Conservation (phyloP, 768 basidiomycete species). For the Kwoniella sp. region DNA sequence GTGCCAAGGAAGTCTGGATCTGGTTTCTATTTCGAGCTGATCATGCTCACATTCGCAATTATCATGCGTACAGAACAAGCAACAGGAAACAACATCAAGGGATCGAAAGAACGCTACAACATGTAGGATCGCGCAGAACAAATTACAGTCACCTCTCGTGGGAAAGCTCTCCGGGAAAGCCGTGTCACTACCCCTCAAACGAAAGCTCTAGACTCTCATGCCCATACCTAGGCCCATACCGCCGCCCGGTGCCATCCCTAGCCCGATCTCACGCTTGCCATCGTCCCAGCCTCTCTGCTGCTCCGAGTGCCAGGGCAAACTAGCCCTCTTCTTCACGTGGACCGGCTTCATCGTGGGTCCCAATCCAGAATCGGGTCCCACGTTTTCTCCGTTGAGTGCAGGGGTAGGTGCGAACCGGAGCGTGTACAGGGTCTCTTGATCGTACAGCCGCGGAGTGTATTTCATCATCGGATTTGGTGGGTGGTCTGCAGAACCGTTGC, state of each 20-base stretch:
- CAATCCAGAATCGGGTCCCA: constrained; percentile 2
- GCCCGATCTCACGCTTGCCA: constrained; percentile 2
- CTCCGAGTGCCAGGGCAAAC: constrained; percentile 7
- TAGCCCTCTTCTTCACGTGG: constrained; percentile 13
- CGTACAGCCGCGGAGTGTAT: not conserved
- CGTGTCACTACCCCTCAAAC: no score
- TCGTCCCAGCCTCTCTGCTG: constrained; percentile 5
- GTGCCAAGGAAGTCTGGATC: no score
- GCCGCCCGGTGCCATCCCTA: not conserved
- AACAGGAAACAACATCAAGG: no score
- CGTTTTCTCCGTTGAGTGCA: not conserved
- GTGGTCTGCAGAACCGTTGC: constrained; percentile 1
- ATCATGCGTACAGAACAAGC: no score
- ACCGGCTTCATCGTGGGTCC: constrained; percentile 16
- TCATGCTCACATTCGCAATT: no score
- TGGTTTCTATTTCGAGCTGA: no score
- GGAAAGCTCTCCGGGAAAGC: no score
- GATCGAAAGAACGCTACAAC: no score
- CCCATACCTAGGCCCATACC: constrained; percentile 11
- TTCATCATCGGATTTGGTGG: not conserved
- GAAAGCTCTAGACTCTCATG: not conserved
- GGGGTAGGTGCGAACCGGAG: constrained; percentile 3
- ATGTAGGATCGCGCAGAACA: not conserved
- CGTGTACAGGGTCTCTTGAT: constrained; percentile 21
- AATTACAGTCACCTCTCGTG: no score